phyloP scores from a whole-genome alignment of 1,284 basidiomycete species.

The Puccinia novopanici region DNA sequence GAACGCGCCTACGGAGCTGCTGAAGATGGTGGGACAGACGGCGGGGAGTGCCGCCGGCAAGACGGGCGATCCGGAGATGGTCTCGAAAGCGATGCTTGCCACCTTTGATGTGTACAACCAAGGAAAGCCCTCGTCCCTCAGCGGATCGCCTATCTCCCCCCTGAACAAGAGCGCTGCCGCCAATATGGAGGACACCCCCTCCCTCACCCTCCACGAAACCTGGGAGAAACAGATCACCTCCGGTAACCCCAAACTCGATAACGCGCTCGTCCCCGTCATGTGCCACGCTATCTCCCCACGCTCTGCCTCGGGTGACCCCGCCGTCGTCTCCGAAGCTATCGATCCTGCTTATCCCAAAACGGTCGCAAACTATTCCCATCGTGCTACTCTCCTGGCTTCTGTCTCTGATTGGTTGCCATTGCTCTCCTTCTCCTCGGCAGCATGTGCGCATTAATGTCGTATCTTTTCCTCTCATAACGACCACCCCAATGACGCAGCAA shows the following conservation, averaged over 20 bases:
- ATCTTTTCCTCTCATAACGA: too few relatives aligned
- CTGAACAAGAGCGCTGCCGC: background rate
- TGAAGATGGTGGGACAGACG: slow-evolving; percentile 23
- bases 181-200: background rate
- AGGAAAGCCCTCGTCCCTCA: background rate
- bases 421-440: too few relatives aligned
- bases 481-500: too few relatives aligned
- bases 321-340: background rate
- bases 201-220: background rate
- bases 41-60: background rate
- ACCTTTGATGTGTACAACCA: slow-evolving; percentile 27
- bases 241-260: background rate
- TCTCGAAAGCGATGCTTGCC: slow-evolving; percentile 25
- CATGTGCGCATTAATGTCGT: too few relatives aligned
- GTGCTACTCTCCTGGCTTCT: too few relatives aligned
- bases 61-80: slow-evolving; percentile 19
- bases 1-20: background rate
- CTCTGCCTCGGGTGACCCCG: slow-evolving; percentile 1
- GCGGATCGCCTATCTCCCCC: background rate
- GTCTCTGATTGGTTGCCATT: too few relatives aligned
- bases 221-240: too few relatives aligned
- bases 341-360: background rate
- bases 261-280: background rate
- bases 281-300: slow-evolving; percentile 2
- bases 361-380: background rate